Base-by-base conservation (phyloP, 179 eudicot species). In the Pouteria campechiana region DNA sequence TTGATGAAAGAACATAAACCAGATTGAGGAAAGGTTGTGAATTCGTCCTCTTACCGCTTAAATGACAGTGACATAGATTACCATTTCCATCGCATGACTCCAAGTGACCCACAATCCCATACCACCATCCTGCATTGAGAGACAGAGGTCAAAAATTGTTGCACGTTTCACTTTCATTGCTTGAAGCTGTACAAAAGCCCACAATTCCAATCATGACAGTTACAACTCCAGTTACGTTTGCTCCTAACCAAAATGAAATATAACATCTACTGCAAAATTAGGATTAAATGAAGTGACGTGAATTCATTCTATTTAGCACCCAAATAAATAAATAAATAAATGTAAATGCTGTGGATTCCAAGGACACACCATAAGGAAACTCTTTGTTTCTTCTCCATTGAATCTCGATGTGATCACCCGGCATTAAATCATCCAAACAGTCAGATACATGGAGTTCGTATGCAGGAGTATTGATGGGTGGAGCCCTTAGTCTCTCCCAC, bases 81-180 rank as follows among this genome's bases (percentile, higher is more conserved):
- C 51, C 60, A 52, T 59, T 54, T 40, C 70, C 61, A 21, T 37
- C 44, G 54, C 93, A 82, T 15, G 79, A 70, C 35, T 73, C 88
- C 44, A 73, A 46, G 73, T 85, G 95, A 37, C 85, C 84, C 44
- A 85, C 79, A 54, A 78, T 74, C 50, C 95, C 95, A 57, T 82
- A 85, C 95, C 95, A 85, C 95, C 95, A 85, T 24, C 95, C 95
- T 85, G 70, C 50, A 44, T 38, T 9, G 14, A 25, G 23, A 12
- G 17, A n/a, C n/a, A n/a, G n/a, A n/a, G n/a, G n/a, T n/a, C n/a
- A n/a, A n/a, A n/a, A n/a, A n/a, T n/a, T n/a, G n/a, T n/a, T n/a
- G n/a, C n/a, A n/a, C n/a, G n/a, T n/a, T n/a, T n/a, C n/a, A n/a
- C n/a, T n/a, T n/a, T n/a, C n/a, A n/a, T n/a, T n/a, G n/a, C n/a